Conservation (phyloP, 306 rosid genomes). For the Sicyos edulis region DNA sequence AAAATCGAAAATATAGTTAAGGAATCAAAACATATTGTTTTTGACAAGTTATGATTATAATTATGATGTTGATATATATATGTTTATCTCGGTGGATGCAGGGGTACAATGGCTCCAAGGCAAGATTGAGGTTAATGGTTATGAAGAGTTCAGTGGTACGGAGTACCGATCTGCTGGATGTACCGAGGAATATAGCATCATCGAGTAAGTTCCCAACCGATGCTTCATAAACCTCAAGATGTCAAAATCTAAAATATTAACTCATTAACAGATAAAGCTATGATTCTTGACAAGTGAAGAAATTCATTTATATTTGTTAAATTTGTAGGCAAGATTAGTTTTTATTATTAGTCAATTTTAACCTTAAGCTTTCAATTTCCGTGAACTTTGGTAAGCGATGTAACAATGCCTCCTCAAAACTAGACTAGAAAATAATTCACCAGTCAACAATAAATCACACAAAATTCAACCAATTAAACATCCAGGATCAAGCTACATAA, state of each 20-base stretch:
- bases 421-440: background rate
- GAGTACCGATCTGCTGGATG: conserved; percentile 95
- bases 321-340: background rate
- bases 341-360: background rate
- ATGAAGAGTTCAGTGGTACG: conserved; percentile 81
- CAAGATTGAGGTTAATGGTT: conserved; percentile 70
- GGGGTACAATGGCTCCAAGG: conserved; percentile 91
- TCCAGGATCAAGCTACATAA: background rate
- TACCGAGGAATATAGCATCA: conserved; percentile 69
- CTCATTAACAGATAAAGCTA: background rate
- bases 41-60: background rate
- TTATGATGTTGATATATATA: background rate
- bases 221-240: background rate
- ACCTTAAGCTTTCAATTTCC: background rate
- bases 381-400: background rate
- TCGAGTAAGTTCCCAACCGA: conserved; percentile 44
- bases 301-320: conserved; percentile 6
- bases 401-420: background rate
- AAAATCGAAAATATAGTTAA: background rate
- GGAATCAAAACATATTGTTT: background rate
- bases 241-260: background rate
- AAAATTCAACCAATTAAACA: background rate
- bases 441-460: background rate
- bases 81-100: conserved; percentile 22
- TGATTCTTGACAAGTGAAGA: background rate